Base-by-base conservation (phyloP, 441 rosid genomes). In the Gossypium davidsonii region DNA sequence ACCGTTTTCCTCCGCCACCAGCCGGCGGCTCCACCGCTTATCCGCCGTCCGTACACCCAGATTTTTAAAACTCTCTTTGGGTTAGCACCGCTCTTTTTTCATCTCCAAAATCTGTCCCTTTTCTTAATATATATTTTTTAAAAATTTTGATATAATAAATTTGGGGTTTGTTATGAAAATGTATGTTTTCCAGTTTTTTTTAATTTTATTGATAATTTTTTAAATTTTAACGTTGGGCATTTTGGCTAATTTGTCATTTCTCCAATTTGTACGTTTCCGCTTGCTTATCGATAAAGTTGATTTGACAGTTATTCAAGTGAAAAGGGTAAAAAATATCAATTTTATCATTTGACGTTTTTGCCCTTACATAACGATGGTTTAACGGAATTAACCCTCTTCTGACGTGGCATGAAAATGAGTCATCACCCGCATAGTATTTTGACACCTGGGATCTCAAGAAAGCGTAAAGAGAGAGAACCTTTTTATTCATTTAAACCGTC, bases 381-480 rank as follows among this genome's bases (percentile, higher is more conserved):
- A 20, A 73, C 76, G 9, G 37, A 14, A 17, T 15, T 60, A 20
- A 59, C 49, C 9, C 44, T 2, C 18, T 17, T 20, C 72, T 76
- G 55, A 83, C 90, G 87, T 85, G 90, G 80, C 86, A 56, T 62
- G 0, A 66, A 56, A 72, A 89, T 88, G 94, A 91, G 87, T 72
- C 78, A 80, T 60, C 80, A 83, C 26, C 62, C 80, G 60, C 85
- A 77, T 55, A 73, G 83, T 63, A 74, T 81, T 66, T 71, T 79
- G 70, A 69, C 87, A 70, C 84, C 81, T 8, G 87, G 85, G 67
- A 75, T 77, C 56, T 76, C 87, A 1, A 86, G 83, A 77, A 89
- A 89, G 85, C 94, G 93, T 8, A 87, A 88, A 28, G 97, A 83
- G 73, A 63, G 87, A 73, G 86, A 84, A 49, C 18, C 82, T 2